These are phyloP conservation scores for Penicillium salamii DNA, from an alignment of 495 filamentous ascomycete species.

Conservation along the genomic window DNA sequence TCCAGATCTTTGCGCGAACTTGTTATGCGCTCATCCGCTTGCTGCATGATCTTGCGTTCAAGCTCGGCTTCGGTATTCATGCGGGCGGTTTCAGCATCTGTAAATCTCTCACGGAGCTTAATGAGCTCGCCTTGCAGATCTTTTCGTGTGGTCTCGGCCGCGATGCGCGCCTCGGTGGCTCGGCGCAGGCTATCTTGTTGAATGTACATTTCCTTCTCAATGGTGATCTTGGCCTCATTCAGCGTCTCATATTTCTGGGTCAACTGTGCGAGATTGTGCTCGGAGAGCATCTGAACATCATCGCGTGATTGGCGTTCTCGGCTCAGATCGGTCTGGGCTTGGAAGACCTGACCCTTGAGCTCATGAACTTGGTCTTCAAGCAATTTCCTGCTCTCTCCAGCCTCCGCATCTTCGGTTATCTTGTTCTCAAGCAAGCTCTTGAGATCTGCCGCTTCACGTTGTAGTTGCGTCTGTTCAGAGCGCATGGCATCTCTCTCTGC, in stretches of 20 bases:
- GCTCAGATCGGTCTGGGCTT: conserved; percentile 83
- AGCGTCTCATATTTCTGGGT: conserved; percentile 83
- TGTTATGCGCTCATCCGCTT: conserved; percentile 78
- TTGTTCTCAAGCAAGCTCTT: conserved; percentile 83
- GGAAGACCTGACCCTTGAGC: conserved; percentile 78
- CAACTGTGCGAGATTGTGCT: conserved; percentile 79
- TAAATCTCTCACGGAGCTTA: conserved; percentile 75
- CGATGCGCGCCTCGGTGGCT: conserved; percentile 73
- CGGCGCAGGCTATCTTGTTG: conserved; percentile 92
- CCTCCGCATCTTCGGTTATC: conserved; percentile 84
- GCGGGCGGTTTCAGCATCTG: conserved; percentile 79
- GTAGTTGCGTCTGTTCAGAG: conserved; percentile 75
- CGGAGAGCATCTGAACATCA: conserved; percentile 86
- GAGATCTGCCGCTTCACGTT: conserved; percentile 85
- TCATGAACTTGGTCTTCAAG: conserved; percentile 85
- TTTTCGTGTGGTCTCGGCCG: conserved; percentile 82
- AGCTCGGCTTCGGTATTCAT: conserved; percentile 75
- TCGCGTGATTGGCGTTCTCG: conserved; percentile 93
- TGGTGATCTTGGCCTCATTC: conserved; percentile 92
- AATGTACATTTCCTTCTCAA: conserved; percentile 98
- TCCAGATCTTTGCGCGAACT: conserved; percentile 77
- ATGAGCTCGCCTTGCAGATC: conserved; percentile 84
- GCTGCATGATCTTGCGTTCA: conserved; percentile 73
- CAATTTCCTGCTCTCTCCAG: conserved; percentile 78
- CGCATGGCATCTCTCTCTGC: conserved; percentile 84